Evolutionary conservation across 2,329 filamentous ascomycete genomes (phyloP), one percentile per base, ranked within the genome.

Genomic region (Aspergillus sp.): DNA sequence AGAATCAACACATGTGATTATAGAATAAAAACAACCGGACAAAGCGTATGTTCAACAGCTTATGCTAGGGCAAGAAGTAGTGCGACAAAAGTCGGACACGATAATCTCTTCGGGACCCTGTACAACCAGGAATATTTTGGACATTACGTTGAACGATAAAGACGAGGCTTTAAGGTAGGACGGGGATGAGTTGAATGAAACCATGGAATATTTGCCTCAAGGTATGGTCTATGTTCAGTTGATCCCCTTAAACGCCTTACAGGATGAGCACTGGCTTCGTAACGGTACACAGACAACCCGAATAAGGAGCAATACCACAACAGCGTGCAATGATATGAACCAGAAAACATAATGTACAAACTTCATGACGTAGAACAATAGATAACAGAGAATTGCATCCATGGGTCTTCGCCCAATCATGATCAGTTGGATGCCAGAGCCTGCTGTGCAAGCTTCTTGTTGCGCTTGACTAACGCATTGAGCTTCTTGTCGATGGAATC

Each of bases 401-500:
- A 42, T n/a, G 16, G 6, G 36, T 7, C 4, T 42, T 14, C 14
- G 6, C 16, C 18, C 7, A 12, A 20, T 3, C 1, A 9, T 9
- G 9, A 14, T 73, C 64, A 61, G 69, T 60, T 16, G 67, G 65
- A 12, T 7, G 69, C 61, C 29, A 79, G 56, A 7, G 77, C 77
- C 62, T 78, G 76, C 56, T 78, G 76, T 52, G 74, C 73, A 29
- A 78, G 66, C 61, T 78, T 78, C 65, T 74, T 77, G 66, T 78
- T 79, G 11, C 77, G 70, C 50, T 78, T 77, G 42, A 78, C 71
- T 24, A 78, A 63, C 11, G 72, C 75, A 24, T 64, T 65, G 29
- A 78, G 69, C 61, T 78, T 77, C 67, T 80, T 81, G 62, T 81
- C 78, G 39, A 78, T 69, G 4, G 69, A 59, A 56, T 81, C 82